phyloP scores from a whole-genome alignment of 768 basidiomycete genomes.

The Hysterangium stoloniferum region DNA sequence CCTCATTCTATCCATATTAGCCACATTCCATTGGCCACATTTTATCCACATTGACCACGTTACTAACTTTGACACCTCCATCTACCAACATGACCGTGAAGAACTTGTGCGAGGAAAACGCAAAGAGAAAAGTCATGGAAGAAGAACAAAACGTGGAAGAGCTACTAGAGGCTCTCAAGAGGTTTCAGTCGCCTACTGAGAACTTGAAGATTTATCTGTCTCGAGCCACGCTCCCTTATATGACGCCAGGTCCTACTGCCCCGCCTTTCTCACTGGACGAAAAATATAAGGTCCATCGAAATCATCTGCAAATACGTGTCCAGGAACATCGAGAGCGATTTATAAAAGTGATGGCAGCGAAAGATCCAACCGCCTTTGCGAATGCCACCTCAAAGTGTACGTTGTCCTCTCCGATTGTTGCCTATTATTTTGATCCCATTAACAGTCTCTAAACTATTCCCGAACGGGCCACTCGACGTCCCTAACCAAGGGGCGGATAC shows the following conservation, averaged over 20 bases:
- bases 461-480: conserved; percentile 27
- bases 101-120: too few species aligned
- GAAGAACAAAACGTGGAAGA: too few species aligned
- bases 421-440: background rate
- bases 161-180: too few species aligned
- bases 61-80: too few species aligned
- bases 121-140: too few species aligned
- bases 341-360: conserved; percentile 36
- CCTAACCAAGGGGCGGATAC: conserved; percentile 32
- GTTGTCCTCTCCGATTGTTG: conserved; percentile 14
- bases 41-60: too few species aligned
- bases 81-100: too few species aligned
- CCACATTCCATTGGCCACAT: too few species aligned
- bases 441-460: conserved; percentile 25
- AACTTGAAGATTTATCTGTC: conserved; percentile 2
- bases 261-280: background rate
- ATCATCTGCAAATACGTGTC: conserved; percentile 31
- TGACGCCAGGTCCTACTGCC: background rate
- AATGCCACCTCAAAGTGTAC: conserved; percentile 32
- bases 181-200: too few species aligned
- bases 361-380: conserved; percentile 21
- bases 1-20: too few species aligned
- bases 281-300: conserved; percentile 6
- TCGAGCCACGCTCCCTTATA: background rate
- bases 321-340: conserved; percentile 41